Conservation (phyloP, 495 filamentous ascomycete genomes). For the Jackrogersella multiformis region DNA sequence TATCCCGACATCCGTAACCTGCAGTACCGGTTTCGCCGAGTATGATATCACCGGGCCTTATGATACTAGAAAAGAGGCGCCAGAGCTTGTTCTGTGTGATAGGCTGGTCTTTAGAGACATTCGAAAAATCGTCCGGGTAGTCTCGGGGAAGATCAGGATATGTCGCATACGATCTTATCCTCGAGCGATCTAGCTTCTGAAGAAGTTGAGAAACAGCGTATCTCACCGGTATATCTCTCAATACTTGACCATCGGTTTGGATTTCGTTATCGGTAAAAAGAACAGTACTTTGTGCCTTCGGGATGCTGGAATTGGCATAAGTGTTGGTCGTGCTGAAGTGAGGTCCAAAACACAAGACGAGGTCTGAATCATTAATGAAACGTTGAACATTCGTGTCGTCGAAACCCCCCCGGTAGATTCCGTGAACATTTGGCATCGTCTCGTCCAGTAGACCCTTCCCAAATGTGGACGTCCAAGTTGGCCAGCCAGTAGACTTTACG, state of each 20-base stretch:
- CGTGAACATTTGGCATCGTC: background rate
- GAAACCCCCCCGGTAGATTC: background rate
- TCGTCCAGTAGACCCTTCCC: slow-evolving; percentile 2
- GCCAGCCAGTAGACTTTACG: background rate
- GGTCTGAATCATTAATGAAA: background rate
- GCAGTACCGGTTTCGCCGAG: background rate
- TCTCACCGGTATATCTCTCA: background rate
- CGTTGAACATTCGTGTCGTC: background rate
- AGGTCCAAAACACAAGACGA: background rate
- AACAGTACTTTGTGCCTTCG: background rate
- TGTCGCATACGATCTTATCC: background rate
- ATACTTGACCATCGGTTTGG: background rate
- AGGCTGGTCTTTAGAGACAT: background rate
- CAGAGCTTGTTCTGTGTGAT: slow-evolving; percentile 1
- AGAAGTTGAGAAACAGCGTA: background rate
- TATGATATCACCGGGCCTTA: background rate
- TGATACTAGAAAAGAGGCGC: background rate
- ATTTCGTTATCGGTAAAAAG: background rate
- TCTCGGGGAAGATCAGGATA: slow-evolving; percentile 3
- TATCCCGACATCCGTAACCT: background rate
- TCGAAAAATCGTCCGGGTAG: background rate
- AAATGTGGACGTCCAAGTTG: background rate
- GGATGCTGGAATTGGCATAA: background rate
- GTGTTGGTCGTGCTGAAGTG: slow-evolving; percentile 8
- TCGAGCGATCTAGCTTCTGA: background rate